Evolutionary conservation across 176 grass and related monocot species (phyloP), one percentile per base, ranked within the genome.

Genomic region (Carex parvula): DNA sequence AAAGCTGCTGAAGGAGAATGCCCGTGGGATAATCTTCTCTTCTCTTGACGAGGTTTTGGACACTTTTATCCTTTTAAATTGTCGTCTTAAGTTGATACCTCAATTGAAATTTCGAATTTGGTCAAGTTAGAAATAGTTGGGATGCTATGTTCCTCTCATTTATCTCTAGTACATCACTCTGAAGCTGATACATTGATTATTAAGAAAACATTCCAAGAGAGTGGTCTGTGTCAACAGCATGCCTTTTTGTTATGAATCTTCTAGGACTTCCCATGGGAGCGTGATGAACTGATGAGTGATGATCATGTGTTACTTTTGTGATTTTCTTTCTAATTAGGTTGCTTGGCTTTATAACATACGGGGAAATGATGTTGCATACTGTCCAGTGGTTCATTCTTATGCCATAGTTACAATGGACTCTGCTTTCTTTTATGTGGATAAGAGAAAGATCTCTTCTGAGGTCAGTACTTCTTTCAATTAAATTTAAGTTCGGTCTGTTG

Each of bases 341-440:
- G 93, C 93, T 81, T 98, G 96, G 96, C 70, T 98, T 57, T 98
- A 93, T 82, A 95, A 98, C 73, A 53, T 98, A 86, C 84, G 96
- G 70, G 96, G 96, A 85, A 83, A 78, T 89, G 96, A 98, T 91
- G 96, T 98, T 69, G 83, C 87, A 86, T 98, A 95, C 64, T 90
- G 86, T 71, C 96, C 96, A 72, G 96, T 98, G 32, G 86, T 98
- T 89, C 92, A 98, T 89, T 90, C 96, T 81, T 99, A 95, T 92
- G 93, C 93, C 66, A 88, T 99, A 89, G 87, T 99, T 67, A 99
- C 96, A 18, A 59, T 79, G 20, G 46, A 92, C 6, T 80, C 55
- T 83, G 93, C 96, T 71, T 99, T 95, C 88, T 99, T 99, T 85
- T 99, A 99, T 83, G 96, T 90, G 60, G 93, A 99, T 85, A 93